phyloP scores from a whole-genome alignment of 495 filamentous ascomycete genomes.

The Penicillium robsamsonii region DNA sequence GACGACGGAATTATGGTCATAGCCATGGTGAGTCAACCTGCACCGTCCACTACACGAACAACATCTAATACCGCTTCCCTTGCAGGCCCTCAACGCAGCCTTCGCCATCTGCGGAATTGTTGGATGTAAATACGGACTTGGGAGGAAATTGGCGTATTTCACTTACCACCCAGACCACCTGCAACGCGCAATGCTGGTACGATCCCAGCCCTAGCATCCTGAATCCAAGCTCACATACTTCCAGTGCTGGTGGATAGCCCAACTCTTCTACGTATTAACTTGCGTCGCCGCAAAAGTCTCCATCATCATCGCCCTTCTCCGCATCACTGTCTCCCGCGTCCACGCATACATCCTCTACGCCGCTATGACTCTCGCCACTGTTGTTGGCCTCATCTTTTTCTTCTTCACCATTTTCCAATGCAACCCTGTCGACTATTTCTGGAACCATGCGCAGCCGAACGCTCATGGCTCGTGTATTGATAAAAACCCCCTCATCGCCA shows the following conservation, averaged over 20 bases:
- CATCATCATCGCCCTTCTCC: constrained; percentile 39
- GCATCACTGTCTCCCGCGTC: constrained; percentile 30
- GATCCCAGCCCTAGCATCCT: not conserved
- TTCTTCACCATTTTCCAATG: constrained; percentile 41
- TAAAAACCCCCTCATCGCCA: constrained; percentile 18
- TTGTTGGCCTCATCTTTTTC: constrained; percentile 29
- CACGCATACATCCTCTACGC: constrained; percentile 34
- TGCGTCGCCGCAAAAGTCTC: constrained; percentile 35
- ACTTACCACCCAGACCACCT: constrained; percentile 20
- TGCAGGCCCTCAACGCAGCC: constrained; percentile 25
- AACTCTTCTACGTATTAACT: constrained; percentile 37
- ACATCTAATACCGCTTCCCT: not conserved
- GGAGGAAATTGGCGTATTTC: constrained; percentile 26
- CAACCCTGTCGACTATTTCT: constrained; percentile 32
- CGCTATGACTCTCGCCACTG: constrained; percentile 24
- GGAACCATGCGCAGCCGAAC: constrained; percentile 22
- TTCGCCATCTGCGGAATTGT: constrained; percentile 33
- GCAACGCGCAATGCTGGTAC: constrained; percentile 29
- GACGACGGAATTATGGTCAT: constrained; percentile 34
- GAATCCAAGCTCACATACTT: not conserved
- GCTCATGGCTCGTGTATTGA: constrained; percentile 30
- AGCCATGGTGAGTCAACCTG: constrained; percentile 29
- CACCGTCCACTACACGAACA: not conserved
- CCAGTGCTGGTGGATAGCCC: constrained; percentile 35
- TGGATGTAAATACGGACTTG: constrained; percentile 32